Base-by-base conservation (phyloP, 768 basidiomycete species). In the Lentinula boryana region DNA sequence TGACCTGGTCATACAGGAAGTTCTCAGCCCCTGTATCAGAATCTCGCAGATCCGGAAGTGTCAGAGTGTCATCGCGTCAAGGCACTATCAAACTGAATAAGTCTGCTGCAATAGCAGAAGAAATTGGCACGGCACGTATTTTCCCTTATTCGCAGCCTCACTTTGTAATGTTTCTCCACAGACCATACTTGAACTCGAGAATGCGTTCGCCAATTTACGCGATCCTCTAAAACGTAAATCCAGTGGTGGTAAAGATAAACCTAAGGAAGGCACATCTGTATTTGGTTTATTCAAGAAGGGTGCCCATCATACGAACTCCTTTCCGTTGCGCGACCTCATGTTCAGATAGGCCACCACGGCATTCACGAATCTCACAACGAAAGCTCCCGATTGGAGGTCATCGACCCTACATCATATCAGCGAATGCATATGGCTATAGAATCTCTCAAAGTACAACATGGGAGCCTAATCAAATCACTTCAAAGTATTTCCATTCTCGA, bases 261-360 rank as follows among this genome's bases (percentile, higher is more conserved):
- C 66, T 40, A 60, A 50, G 31, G 56, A 61, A 48, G 44, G 49
- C 21, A 71, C 71, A 56, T 55, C 64, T 15, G 74, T 80, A 23
- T 85, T 90, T 66, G 81, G 80, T 41, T 69, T 88, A 58, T 87
- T 91, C 70, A 86, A 86, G 68, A 80, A 80, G 71, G 74, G 86
- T 84, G 66, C 60, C 79, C 69, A 35, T 41, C 40, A 63, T 33
- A n/a, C 36, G 13, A 31, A 56, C 6, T n/a, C 33, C 21, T 63
- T 35, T 53, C 10, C 41, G 5, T 18, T 13, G 6, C n/a, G 18
- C 9, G 31, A 60, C 5, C 36, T 55, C 10, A 56, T 54, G n/a
- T 5, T n/a, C 7, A 33, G 16, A 32, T 12, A 61, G 52, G 41
- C 12, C 53, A 55, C 23, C 52, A 61, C 31, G 36, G 38, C 6